Percentiles rank a stretch among this genome's conserved stretches.
phyloP scores from a whole-genome alignment of 768 basidiomycete genomes.

The Collybiopsis confluens region DNA sequence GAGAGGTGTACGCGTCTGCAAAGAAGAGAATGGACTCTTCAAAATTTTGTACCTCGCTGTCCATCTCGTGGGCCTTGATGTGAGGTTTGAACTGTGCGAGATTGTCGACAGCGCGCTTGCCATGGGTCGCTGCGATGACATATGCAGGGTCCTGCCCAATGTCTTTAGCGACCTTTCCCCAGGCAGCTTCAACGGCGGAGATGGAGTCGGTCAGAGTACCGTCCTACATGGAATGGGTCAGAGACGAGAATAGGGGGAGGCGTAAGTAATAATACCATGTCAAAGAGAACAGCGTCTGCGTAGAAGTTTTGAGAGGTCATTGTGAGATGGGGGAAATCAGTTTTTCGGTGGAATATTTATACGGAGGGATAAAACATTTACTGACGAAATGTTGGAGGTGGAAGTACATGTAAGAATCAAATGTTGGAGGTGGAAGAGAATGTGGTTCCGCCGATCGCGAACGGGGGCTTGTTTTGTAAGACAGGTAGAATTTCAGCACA shows the following conservation, averaged over 20 bases:
- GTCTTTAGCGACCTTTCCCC: slow-evolving; percentile 68
- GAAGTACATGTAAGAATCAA: no score
- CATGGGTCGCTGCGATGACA: slow-evolving; percentile 74
- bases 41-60: slow-evolving; percentile 53
- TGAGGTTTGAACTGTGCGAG: slow-evolving; percentile 57
- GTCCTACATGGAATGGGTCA: slow-evolving; percentile 39
- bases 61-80: slow-evolving; percentile 52
- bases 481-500: no score
- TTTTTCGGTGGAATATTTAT: no score
- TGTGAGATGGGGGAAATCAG: no score
- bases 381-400: no score
- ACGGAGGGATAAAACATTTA: no score
- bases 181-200: slow-evolving; percentile 69
- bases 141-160: slow-evolving; percentile 63
- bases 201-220: slow-evolving; percentile 75
- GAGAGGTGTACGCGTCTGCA: slow-evolving; percentile 52
- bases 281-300: slow-evolving; percentile 60
- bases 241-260: slow-evolving; percentile 10
- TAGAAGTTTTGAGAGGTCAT: no score
- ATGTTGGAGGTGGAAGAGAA: no score
- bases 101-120: slow-evolving; percentile 75
- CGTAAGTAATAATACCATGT: slow-evolving; percentile 46
- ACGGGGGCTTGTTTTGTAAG: no score
- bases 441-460: no score
- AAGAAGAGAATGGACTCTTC: slow-evolving; percentile 64